Evolutionary conservation across 495 filamentous ascomycete species (phyloP).

Genomic region (Clohesyomyces aquaticus): DNA sequence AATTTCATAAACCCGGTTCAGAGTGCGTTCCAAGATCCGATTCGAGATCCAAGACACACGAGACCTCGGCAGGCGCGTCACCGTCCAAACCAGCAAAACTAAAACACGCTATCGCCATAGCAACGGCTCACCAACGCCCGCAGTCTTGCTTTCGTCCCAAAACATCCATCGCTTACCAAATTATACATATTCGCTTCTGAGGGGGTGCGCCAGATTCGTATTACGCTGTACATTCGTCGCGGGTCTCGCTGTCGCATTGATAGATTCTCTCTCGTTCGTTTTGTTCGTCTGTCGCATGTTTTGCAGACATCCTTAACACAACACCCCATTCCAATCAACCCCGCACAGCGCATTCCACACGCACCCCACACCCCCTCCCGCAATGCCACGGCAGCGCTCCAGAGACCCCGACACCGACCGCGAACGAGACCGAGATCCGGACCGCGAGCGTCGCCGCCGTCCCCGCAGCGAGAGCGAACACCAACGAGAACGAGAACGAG

Average conservation of each 20-base stretch:
- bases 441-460: slow-evolving; percentile 3
- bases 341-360: too few relatives aligned
- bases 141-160: too few relatives aligned
- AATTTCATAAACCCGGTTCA: too few relatives aligned
- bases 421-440: slow-evolving; percentile 20
- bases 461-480: too few relatives aligned
- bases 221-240: slow-evolving; percentile 1
- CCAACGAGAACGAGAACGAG: too few relatives aligned
- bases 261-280: not conserved
- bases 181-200: slow-evolving; percentile 30
- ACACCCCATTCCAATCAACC: too few relatives aligned
- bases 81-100: slow-evolving; percentile 27
- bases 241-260: slow-evolving; percentile 9
- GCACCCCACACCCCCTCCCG: slow-evolving; percentile 5
- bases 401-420: not conserved
- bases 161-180: slow-evolving; percentile 22
- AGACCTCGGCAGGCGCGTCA: not conserved
- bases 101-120: slow-evolving; percentile 23
- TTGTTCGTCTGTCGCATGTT: not conserved
- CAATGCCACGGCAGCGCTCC: slow-evolving; percentile 18
- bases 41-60: not conserved
- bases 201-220: too few relatives aligned
- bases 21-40: not conserved
- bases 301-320: too few relatives aligned
- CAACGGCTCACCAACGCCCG: slow-evolving; percentile 16